A percentile compares a stretch with the other conserved stretches of the same genome.
Evolutionary conservation across 345 rosid genomes (phyloP).

Genomic region (Melaleuca quinquenervia): DNA sequence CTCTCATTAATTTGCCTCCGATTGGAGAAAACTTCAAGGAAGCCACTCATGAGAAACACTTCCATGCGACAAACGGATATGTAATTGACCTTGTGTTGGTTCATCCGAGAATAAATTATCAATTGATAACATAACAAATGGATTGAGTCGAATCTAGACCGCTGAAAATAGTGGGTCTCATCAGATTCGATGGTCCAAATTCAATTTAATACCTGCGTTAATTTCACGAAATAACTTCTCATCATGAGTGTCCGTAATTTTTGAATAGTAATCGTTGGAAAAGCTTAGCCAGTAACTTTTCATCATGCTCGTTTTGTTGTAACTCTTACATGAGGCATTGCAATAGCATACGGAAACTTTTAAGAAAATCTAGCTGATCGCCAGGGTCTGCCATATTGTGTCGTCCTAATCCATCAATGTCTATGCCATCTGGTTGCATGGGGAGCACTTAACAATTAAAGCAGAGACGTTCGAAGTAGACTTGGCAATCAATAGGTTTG

Average conservation of each 20-base stretch:
- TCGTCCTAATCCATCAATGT: background rate
- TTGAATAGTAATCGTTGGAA: background rate
- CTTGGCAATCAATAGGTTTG: background rate
- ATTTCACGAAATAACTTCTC: background rate
- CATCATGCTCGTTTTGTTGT: background rate
- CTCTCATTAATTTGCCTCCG: background rate
- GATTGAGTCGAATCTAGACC: accelerated
- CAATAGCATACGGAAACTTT: background rate
- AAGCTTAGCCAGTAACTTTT: background rate
- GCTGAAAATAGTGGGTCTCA: accelerated
- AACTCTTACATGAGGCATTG: background rate
- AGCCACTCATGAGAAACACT: background rate
- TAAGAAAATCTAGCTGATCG: background rate
- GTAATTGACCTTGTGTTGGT: accelerated
- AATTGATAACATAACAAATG: background rate
- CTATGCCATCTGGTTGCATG: background rate
- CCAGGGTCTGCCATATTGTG: background rate
- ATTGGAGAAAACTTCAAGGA: background rate
- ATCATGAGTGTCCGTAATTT: background rate
- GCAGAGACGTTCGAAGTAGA: background rate
- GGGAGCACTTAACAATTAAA: background rate
- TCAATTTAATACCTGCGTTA: background rate
- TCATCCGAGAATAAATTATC: accelerated
- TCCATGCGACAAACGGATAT: background rate
- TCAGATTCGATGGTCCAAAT: accelerated